These are phyloP conservation scores for Hypoxylon sp. DNA, from an alignment of 2,329 filamentous ascomycete species.

Conservation along the genomic window DNA sequence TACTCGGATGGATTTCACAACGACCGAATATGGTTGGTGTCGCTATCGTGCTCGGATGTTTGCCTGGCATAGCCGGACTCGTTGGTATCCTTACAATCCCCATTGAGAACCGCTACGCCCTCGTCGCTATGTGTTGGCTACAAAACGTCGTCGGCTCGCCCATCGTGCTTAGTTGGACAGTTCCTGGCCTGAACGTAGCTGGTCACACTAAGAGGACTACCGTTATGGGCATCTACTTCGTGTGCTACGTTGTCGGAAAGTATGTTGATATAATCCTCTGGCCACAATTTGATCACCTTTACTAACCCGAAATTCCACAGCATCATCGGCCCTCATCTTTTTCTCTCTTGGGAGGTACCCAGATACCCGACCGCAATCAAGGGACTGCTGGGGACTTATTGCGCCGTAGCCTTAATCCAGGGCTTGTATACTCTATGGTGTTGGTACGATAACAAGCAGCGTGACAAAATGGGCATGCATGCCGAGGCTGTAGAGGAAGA, in stretches of 20 bases:
- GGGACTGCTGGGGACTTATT: slow-evolving; percentile 39
- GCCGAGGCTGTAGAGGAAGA: slow-evolving; percentile 32
- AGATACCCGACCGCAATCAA: slow-evolving; percentile 42
- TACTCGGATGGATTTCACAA: slow-evolving; percentile 57
- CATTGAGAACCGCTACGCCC: slow-evolving; percentile 58
- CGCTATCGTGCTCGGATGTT: slow-evolving; percentile 39
- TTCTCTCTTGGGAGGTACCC: slow-evolving; percentile 34
- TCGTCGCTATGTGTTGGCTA: slow-evolving; percentile 66
- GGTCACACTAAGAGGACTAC: slow-evolving; percentile 65
- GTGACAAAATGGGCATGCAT: slow-evolving; percentile 33
- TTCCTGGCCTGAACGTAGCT: slow-evolving; percentile 59
- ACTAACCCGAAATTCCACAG: slow-evolving; percentile 23
- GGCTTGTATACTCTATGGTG: slow-evolving; percentile 39
- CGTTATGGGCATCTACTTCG: slow-evolving; percentile 62
- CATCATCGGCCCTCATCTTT: slow-evolving; percentile 52
- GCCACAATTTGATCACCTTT: neutral
- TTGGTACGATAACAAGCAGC: slow-evolving; percentile 38
- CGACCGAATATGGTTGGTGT: slow-evolving; percentile 55
- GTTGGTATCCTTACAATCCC: slow-evolving; percentile 62
- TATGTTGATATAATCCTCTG: slow-evolving; percentile 14
- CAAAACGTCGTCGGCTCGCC: slow-evolving; percentile 63
- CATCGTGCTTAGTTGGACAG: slow-evolving; percentile 64
- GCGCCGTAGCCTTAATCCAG: slow-evolving; percentile 35
- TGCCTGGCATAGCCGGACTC: slow-evolving; percentile 56
- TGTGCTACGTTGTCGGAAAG: slow-evolving; percentile 61